phyloP scores from a whole-genome alignment of 1,284 basidiomycete genomes.

The Papiliotrema nemorosa region DNA sequence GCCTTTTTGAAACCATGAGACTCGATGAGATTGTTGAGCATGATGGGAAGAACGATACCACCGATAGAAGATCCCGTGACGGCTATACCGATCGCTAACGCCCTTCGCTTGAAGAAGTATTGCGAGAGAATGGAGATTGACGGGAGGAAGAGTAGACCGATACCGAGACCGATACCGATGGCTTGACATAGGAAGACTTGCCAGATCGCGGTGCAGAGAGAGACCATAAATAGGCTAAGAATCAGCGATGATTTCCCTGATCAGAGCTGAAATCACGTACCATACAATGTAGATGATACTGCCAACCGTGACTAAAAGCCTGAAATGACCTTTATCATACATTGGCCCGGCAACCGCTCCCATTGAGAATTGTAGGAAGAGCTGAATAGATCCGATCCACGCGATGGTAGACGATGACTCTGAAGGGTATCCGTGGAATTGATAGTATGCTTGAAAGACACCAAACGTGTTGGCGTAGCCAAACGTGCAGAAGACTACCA shows the following conservation, averaged over 20 bases:
- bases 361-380: slow-evolving; percentile 52
- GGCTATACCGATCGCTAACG: slow-evolving; percentile 32
- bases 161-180: slow-evolving; percentile 23
- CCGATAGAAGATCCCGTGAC: slow-evolving; percentile 33
- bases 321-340: slow-evolving; percentile 60
- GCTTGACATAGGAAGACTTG: slow-evolving; percentile 45
- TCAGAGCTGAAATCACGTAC: slow-evolving; percentile 8
- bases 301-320: slow-evolving; percentile 50
- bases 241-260: background rate
- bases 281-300: slow-evolving; percentile 54
- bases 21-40: slow-evolving; percentile 29
- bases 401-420: slow-evolving; percentile 44
- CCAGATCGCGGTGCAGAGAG: slow-evolving; percentile 60
- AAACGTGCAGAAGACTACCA: slow-evolving; percentile 1
- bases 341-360: slow-evolving; percentile 55
- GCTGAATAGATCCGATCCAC: slow-evolving; percentile 70
- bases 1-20: slow-evolving; percentile 24
- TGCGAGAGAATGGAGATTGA: slow-evolving; percentile 54
- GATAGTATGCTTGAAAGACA: slow-evolving; percentile 22
- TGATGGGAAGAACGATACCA: slow-evolving; percentile 40
- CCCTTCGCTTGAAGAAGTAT: slow-evolving; percentile 49
- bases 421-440: slow-evolving; percentile 14
- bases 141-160: slow-evolving; percentile 55
- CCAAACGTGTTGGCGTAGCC: slow-evolving; percentile 3
- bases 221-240: slow-evolving; percentile 54